Percentiles rank a stretch among this genome's conserved stretches.
Conservation (phyloP, 2,329 filamentous ascomycete species). For the Sarocladium brachiariae region DNA sequence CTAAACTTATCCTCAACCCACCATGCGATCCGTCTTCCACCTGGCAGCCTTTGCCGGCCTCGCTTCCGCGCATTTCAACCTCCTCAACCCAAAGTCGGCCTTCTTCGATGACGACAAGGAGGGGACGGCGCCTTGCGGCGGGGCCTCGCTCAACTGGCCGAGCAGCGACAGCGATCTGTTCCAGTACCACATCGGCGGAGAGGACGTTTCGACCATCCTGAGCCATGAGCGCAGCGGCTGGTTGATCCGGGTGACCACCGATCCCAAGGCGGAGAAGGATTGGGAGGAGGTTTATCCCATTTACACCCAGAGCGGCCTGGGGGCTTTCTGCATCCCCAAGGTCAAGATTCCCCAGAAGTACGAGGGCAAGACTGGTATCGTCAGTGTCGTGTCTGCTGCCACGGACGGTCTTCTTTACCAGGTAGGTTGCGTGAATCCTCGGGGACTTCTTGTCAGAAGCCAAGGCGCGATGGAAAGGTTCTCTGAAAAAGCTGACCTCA, state of each 20-base stretch:
- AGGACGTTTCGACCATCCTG: constrained; percentile 40
- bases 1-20: constrained; percentile 15
- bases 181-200: constrained; percentile 52
- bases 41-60: constrained; percentile 29
- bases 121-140: constrained; percentile 45
- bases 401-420: constrained; percentile 51
- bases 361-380: constrained; percentile 47
- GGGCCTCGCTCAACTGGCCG: constrained; percentile 40
- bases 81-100: constrained; percentile 40
- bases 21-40: constrained; percentile 28
- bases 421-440: constrained; percentile 31
- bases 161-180: constrained; percentile 37
- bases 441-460: not conserved
- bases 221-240: constrained; percentile 47
- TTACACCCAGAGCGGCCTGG: constrained; percentile 46
- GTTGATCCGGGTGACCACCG: constrained; percentile 52
- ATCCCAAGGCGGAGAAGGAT: constrained; percentile 36
- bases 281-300: constrained; percentile 51
- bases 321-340: constrained; percentile 44
- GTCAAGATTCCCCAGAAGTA: constrained; percentile 43
- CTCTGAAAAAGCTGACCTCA: constrained; percentile 11
- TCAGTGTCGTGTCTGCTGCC: constrained; percentile 44
- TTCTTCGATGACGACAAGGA: constrained; percentile 41
- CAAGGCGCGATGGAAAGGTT: not conserved
- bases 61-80: constrained; percentile 46